Evolutionary conservation across 352 stramenopile species (phyloP), one percentile per base, ranked within the genome.

Genomic region (Phytophthora niederhauseri): DNA sequence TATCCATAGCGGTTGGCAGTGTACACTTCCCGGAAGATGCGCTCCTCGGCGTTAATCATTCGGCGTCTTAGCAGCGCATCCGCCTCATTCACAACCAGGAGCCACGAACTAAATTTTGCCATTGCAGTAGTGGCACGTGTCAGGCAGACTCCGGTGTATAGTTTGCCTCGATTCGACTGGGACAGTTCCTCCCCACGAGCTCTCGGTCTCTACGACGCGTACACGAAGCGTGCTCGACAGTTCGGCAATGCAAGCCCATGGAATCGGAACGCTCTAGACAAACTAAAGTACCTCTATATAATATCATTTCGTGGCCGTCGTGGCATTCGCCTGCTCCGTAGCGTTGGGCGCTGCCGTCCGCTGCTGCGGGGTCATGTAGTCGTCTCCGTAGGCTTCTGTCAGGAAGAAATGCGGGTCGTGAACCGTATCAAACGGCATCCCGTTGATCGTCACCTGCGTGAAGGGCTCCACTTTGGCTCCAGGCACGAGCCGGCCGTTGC

Each of bases 361-460:
- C 19, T 51, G 45, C 45, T 51, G 45, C 19, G 75, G 75, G 0
- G 57, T 68, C 72, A 81, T 79, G 49, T 77, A 81, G 36, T 67
- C 52, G 22, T 64, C 34, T 38, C 76, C 76, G 45, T 83, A 83
- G 28, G 76, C 69, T 5, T 61, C 34, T 12, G 24, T 61, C 20
- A 83, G 31, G 22, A 81, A 81, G 46, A 75, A 74, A 6, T 70
- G 19, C 17, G 72, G 72, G 57, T 83, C 76, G 11, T 59, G 62
- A 15, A 83, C 60, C 43, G 76, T 81, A 53, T 83, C 65, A n/a
- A 79, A 79, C 24, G 55, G 46, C 45, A 78, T 62, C 24, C 73
- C 76, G 28, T 81, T 81, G 57, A 83, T 64, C 6, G 38, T 61
- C 55, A 81, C 70, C 17, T 64, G 30, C 6, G 56, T 57, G 46